phyloP scores from a whole-genome alignment of 2,329 filamentous ascomycete species.

The Talaromyces sp. region DNA sequence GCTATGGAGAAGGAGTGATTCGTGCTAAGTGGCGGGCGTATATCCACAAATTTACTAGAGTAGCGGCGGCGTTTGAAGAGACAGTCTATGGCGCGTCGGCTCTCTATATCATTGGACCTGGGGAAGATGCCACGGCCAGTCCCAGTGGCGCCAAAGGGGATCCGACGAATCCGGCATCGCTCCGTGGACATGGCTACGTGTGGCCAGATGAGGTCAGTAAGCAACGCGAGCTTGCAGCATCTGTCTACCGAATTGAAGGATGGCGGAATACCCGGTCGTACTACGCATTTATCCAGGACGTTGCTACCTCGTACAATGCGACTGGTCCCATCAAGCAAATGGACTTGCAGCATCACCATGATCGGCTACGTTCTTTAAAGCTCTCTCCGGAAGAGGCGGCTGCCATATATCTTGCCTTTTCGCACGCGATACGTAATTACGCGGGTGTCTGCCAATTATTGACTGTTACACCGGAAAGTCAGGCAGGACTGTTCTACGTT shows the following conservation, averaged over 20 bases:
- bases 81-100: conserved; percentile 89
- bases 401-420: conserved; percentile 78
- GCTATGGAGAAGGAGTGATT: conserved; percentile 85
- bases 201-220: conserved; percentile 81
- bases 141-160: conserved; percentile 37
- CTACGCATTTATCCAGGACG: conserved; percentile 82
- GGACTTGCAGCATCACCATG: conserved; percentile 87
- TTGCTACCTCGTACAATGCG: conserved; percentile 37
- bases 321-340: conserved; percentile 37
- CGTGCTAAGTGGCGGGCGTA: conserved; percentile 90
- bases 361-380: conserved; percentile 77
- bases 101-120: conserved; percentile 70
- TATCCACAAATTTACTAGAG: conserved; percentile 87
- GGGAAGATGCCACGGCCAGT: conserved; percentile 54
- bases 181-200: conserved; percentile 86
- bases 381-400: conserved; percentile 69
- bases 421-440: conserved; percentile 70
- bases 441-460: conserved; percentile 81
- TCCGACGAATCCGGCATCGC: conserved; percentile 44
- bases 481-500: conserved; percentile 85
- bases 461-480: conserved; percentile 74
- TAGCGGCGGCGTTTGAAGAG: conserved; percentile 92
- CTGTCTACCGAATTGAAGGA: conserved; percentile 88
- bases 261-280: conserved; percentile 96
- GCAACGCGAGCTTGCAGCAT: conserved; percentile 80